These are phyloP conservation scores for Aspergillus bridgeri DNA, from an alignment of 495 filamentous ascomycete genomes.

Conservation along the genomic window DNA sequence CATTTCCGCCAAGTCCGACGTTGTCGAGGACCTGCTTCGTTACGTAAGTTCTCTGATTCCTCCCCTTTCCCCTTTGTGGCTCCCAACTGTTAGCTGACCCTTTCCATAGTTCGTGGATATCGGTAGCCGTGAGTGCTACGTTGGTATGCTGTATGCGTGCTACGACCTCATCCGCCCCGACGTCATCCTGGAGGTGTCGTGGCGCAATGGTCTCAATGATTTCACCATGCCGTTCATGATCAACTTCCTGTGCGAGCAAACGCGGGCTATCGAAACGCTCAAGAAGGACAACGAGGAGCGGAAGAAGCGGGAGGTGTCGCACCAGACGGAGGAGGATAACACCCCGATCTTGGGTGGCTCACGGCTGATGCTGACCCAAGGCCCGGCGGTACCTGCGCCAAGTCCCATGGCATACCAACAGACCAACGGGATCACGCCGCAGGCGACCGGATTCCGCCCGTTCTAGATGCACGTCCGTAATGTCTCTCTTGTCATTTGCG, in stretches of 20 bases:
- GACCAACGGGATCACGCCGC: conserved; percentile 76
- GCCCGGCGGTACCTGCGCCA: conserved; percentile 54
- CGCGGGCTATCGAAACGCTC: conserved; percentile 74
- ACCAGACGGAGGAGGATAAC: conserved; percentile 86
- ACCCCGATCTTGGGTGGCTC: conserved; percentile 88
- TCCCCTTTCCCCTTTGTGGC: background rate
- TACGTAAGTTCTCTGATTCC: conserved; percentile 66
- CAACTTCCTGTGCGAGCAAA: conserved; percentile 90
- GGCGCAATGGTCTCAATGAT: conserved; percentile 91
- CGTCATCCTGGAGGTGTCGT: conserved; percentile 91
- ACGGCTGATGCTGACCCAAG: conserved; percentile 98
- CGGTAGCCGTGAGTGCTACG: conserved; percentile 97
- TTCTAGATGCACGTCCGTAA: conserved; percentile 42
- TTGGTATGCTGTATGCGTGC: conserved; percentile 98
- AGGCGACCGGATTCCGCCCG: conserved; percentile 69
- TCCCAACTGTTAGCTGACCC: conserved; percentile 5
- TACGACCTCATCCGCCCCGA: conserved; percentile 95
- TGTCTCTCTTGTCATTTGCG: conserved; percentile 9
- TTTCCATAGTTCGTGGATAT: conserved; percentile 90
- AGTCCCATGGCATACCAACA: conserved; percentile 65
- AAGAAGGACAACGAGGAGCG: conserved; percentile 98
- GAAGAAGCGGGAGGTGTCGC: conserved; percentile 80
- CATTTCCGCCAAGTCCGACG: conserved; percentile 84
- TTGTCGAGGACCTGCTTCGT: conserved; percentile 91
- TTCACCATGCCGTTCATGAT: conserved; percentile 99